These are phyloP conservation scores for Endoconidiophora laricicola DNA, from an alignment of 2,329 filamentous ascomycete genomes.

Conservation along the genomic window DNA sequence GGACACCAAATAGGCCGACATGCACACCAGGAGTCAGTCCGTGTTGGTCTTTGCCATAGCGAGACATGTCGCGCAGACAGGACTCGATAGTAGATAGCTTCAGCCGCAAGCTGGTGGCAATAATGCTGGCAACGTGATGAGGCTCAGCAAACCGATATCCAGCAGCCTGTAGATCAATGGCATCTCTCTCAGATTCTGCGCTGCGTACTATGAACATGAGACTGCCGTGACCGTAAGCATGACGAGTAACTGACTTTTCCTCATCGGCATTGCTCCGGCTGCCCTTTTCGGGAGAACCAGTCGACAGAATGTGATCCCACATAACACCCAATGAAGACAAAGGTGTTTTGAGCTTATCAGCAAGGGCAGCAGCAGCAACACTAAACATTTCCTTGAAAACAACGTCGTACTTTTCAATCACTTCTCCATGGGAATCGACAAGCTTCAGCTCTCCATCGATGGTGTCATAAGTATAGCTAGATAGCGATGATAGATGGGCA, in stretches of 20 bases:
- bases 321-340: conserved; percentile 50
- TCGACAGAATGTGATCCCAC: conserved; percentile 60
- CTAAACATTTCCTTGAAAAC: conserved; percentile 76
- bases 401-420: conserved; percentile 53
- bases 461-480: conserved; percentile 22
- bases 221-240: conserved; percentile 33
- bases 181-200: conserved; percentile 39
- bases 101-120: conserved; percentile 62
- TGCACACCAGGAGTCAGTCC: conserved; percentile 37
- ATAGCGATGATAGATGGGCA: conserved; percentile 43
- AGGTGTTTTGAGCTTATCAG: conserved; percentile 45
- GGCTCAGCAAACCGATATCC: conserved; percentile 66
- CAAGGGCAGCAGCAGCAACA: conserved; percentile 58
- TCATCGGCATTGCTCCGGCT: conserved; percentile 18
- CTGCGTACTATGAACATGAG: conserved; percentile 63
- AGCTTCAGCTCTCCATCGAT: conserved; percentile 25
- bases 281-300: conserved; percentile 18
- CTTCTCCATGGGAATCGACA: conserved; percentile 35
- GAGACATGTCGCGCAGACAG: conserved; percentile 48
- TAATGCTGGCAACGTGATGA: conserved; percentile 48
- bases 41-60: conserved; percentile 31
- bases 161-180: conserved; percentile 37
- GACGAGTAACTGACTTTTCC: conserved; percentile 24
- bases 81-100: conserved; percentile 41
- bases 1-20: conserved; percentile 40